Conservation (phyloP, 371 early-diverging fungal genomes). For the Mortierella sp. region DNA sequence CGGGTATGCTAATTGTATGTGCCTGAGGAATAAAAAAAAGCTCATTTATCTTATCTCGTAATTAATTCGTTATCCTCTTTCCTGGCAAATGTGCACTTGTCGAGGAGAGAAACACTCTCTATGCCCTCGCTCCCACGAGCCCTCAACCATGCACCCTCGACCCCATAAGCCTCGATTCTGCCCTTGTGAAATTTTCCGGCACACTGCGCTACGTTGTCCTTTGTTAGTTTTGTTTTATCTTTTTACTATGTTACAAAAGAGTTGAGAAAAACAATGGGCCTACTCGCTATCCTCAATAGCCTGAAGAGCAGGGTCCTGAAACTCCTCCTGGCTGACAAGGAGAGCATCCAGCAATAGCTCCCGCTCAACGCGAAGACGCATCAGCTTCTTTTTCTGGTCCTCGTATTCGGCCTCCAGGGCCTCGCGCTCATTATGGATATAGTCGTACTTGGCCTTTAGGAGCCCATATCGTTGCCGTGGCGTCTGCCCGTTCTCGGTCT, state of each 20-base stretch:
- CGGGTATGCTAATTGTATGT: no score
- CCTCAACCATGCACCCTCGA: no score
- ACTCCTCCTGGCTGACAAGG: slow-evolving; percentile 55
- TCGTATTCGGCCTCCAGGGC: slow-evolving; percentile 67
- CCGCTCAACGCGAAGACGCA: slow-evolving; percentile 65
- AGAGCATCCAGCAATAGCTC: slow-evolving; percentile 67
- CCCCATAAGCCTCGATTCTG: no score
- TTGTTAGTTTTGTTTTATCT: neutral
- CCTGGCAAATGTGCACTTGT: no score
- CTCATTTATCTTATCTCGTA: no score
- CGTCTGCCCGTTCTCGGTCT: slow-evolving; percentile 37
- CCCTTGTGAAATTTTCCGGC: no score
- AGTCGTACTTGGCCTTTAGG: slow-evolving; percentile 68
- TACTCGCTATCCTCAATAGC: slow-evolving; percentile 53
- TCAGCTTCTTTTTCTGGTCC: slow-evolving; percentile 62
- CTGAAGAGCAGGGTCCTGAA: slow-evolving; percentile 49
- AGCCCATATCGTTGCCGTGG: slow-evolving; percentile 62
- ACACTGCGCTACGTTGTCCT: neutral
- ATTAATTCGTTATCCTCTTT: no score
- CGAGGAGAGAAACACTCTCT: no score
- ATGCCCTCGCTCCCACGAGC: no score
- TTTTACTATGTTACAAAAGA: neutral
- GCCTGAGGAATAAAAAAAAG: no score
- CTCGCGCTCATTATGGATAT: slow-evolving; percentile 70
- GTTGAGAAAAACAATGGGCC: neutral